A percentile compares a stretch with the other conserved stretches of the same genome.
Evolutionary conservation across 1,284 basidiomycete genomes (phyloP).

Genomic region (Porogramme epimiltina): DNA sequence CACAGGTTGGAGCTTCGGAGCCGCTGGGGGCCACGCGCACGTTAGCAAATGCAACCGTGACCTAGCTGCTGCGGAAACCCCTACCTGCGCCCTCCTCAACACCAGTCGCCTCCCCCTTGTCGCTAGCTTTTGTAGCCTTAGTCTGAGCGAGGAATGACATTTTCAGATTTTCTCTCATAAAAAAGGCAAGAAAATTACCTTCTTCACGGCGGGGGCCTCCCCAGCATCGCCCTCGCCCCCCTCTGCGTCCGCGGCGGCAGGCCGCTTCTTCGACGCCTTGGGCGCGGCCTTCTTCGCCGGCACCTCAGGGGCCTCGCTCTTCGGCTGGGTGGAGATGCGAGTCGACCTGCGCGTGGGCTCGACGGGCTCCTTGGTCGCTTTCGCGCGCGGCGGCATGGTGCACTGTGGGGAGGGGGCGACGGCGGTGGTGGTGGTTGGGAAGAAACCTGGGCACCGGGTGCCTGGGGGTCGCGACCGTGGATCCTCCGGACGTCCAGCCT

Average conservation of each 20-base stretch:
- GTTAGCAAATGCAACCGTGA: too few relatives aligned
- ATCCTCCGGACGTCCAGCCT: too few relatives aligned
- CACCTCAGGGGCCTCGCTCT: slow-evolving; percentile 26
- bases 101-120: slow-evolving; percentile 16
- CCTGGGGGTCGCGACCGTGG: slow-evolving; percentile 18
- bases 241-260: slow-evolving; percentile 19
- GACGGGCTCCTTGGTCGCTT: slow-evolving; percentile 17
- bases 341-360: slow-evolving; percentile 31
- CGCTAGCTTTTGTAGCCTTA: slow-evolving; percentile 21
- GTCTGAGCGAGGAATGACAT: slow-evolving; percentile 11
- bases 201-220: slow-evolving; percentile 29
- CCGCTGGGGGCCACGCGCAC: background rate
- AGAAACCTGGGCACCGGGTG: slow-evolving; percentile 9
- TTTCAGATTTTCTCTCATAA: background rate
- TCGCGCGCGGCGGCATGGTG: slow-evolving; percentile 24
- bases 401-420: too few relatives aligned
- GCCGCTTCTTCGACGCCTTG: slow-evolving; percentile 26
- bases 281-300: slow-evolving; percentile 22
- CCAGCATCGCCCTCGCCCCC: slow-evolving; percentile 16
- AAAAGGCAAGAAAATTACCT: slow-evolving; percentile 21
- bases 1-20: slow-evolving; percentile 37
- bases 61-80: background rate
- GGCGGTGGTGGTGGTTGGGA: slow-evolving; percentile 10
- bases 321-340: slow-evolving; percentile 34
- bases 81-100: slow-evolving; percentile 7